phyloP scores from a whole-genome alignment of 2,329 filamentous ascomycete genomes.

The Aspergillus ochraceus region DNA sequence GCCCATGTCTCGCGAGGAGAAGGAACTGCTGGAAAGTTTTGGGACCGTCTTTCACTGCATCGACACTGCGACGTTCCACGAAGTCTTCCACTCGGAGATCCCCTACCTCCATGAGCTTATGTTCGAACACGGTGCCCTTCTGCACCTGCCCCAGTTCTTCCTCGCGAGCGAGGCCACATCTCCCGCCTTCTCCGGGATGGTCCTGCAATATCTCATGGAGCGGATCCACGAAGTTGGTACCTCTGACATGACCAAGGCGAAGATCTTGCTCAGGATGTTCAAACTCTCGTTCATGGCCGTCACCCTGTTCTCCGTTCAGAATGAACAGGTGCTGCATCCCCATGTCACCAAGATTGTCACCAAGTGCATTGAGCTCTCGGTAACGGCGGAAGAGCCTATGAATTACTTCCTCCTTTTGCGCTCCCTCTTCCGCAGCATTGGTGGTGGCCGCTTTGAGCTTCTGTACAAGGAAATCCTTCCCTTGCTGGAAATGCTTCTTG shows the following conservation, averaged over 20 bases:
- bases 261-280: constrained; percentile 88
- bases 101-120: constrained; percentile 96
- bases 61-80: constrained; percentile 95
- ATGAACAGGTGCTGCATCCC: constrained; percentile 91
- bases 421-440: constrained; percentile 93
- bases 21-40: constrained; percentile 95
- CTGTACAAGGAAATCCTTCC: constrained; percentile 98
- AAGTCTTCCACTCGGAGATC: constrained; percentile 97
- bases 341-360: constrained; percentile 98
- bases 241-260: constrained; percentile 86
- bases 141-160: constrained; percentile 97
- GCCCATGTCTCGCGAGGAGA: constrained; percentile 92
- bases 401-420: constrained; percentile 95
- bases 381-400: constrained; percentile 94
- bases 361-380: constrained; percentile 93
- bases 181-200: constrained; percentile 96
- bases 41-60: constrained; percentile 98
- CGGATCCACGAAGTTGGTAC: constrained; percentile 93
- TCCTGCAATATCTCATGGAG: constrained; percentile 95
- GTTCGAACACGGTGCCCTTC: constrained; percentile 88
- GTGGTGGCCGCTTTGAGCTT: constrained; percentile 94
- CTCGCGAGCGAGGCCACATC: constrained; percentile 98
- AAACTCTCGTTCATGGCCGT: constrained; percentile 99
- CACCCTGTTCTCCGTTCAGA: constrained; percentile 89
- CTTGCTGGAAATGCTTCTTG: constrained; percentile 92